These are phyloP conservation scores for Aphanomyces stellatus DNA, from an alignment of 352 stramenopile genomes.

Conservation along the genomic window DNA sequence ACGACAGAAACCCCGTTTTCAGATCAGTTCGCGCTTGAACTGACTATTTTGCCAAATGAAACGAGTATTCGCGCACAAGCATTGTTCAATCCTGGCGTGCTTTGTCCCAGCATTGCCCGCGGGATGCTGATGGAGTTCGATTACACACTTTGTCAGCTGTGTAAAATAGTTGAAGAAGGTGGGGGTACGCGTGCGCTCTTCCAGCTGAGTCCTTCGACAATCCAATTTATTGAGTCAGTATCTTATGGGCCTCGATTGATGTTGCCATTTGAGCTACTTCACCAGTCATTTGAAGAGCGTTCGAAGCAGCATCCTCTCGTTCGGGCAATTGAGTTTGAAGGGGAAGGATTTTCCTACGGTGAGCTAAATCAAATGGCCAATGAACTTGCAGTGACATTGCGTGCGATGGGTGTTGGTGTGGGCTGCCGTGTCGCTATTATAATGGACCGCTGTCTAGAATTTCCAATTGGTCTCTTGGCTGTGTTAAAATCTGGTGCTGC, in stretches of 20 bases:
- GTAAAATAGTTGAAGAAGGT: neutral
- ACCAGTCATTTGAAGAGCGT: neutral
- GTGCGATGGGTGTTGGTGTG: conserved; percentile 35
- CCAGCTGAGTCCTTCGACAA: neutral
- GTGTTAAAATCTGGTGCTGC: conserved; percentile 84
- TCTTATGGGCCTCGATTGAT: neutral
- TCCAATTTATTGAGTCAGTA: neutral
- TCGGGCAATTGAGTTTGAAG: conserved; percentile 13
- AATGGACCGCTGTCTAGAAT: conserved; percentile 89
- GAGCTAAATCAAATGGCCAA: conserved; percentile 26
- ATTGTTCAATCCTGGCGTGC: too few species aligned
- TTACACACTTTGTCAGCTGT: neutral
- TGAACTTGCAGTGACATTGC: conserved; percentile 21
- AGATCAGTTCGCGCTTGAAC: too few species aligned
- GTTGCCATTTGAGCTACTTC: neutral
- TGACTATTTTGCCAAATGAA: too few species aligned
- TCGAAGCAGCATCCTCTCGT: conserved; percentile 22
- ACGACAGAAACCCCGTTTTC: too few species aligned
- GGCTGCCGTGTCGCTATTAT: conserved; percentile 21
- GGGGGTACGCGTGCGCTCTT: neutral
- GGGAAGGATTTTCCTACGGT: conserved; percentile 25
- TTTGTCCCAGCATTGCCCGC: neutral
- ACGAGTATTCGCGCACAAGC: too few species aligned
- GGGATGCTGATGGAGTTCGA: neutral
- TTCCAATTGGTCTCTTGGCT: conserved; percentile 86